Evolutionary conservation across 1,284 basidiomycete species (phyloP).

Genomic region (Apiotrichum laibachii): DNA sequence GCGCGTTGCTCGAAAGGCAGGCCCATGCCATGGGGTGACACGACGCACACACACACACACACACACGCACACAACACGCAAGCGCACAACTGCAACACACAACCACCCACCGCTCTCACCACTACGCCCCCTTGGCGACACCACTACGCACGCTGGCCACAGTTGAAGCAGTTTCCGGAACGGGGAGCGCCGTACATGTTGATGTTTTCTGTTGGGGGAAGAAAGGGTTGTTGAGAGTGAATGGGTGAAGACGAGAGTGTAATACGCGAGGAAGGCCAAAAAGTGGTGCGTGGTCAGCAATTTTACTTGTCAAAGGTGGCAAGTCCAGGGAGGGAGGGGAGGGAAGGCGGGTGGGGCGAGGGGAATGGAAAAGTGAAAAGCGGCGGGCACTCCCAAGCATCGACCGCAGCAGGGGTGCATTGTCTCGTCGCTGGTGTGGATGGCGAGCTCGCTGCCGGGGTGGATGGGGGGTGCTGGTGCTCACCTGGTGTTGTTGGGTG

Average conservation of each 20-base stretch:
- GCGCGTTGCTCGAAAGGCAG: background rate
- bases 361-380: background rate
- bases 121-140: slow-evolving; percentile 5
- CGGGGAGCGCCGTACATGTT: slow-evolving; percentile 43
- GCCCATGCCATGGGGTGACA: background rate
- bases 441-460: background rate
- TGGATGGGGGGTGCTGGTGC: slow-evolving; percentile 1
- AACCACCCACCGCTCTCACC: slow-evolving; percentile 14
- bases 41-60: background rate
- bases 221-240: background rate
- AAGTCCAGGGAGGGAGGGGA: background rate
- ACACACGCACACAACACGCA: slow-evolving; percentile 5
- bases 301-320: slow-evolving; percentile 2
- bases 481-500: background rate
- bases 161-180: slow-evolving; percentile 51
- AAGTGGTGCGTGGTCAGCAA: slow-evolving; percentile 5
- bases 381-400: background rate
- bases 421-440: background rate
- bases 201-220: slow-evolving; percentile 6
- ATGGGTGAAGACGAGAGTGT: background rate
- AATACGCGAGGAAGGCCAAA: background rate
- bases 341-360: background rate
- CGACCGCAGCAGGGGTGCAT: background rate
- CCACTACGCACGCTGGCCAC: slow-evolving; percentile 45
- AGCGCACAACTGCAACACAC: slow-evolving; percentile 10